These are phyloP conservation scores for Stachybotrys chartarum DNA, from an alignment of 2,329 filamentous ascomycete genomes.

Conservation along the genomic window DNA sequence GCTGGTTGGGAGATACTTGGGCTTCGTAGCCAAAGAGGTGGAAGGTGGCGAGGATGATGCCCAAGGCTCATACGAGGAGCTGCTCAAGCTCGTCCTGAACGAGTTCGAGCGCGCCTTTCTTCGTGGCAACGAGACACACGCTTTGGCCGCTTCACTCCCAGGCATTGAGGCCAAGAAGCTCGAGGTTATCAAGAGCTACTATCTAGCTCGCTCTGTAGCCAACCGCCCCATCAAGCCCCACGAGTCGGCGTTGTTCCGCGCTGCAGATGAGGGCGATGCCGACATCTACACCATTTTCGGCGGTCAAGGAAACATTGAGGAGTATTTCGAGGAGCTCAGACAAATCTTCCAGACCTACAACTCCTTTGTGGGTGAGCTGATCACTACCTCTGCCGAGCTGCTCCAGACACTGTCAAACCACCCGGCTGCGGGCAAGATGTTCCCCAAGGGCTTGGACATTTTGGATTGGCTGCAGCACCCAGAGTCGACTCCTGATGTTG, in stretches of 20 bases:
- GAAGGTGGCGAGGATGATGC: conserved; percentile 87
- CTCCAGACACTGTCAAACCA: conserved; percentile 80
- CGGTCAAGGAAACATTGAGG: conserved; percentile 97
- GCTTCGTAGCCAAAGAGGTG: conserved; percentile 80
- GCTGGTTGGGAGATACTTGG: conserved; percentile 88
- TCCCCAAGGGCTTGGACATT: conserved; percentile 92
- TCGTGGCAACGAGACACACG: conserved; percentile 92
- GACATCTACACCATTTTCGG: conserved; percentile 92
- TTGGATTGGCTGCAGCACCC: conserved; percentile 86
- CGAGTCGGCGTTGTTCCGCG: conserved; percentile 86
- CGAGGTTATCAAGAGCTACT: conserved; percentile 84
- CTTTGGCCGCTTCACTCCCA: conserved; percentile 74
- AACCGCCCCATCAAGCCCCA: conserved; percentile 86
- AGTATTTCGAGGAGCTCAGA: conserved; percentile 96
- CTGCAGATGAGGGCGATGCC: conserved; percentile 75
- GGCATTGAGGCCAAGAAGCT: conserved; percentile 93
- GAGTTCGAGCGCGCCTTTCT: conserved; percentile 97
- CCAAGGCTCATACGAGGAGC: conserved; percentile 83
- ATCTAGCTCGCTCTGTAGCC: conserved; percentile 74
- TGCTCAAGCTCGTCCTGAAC: conserved; percentile 85
- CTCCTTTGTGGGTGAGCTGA: conserved; percentile 80
- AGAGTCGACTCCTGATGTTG: conserved; percentile 84
- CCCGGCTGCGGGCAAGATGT: conserved; percentile 86
- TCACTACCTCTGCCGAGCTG: conserved; percentile 74
- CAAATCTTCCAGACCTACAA: conserved; percentile 89